A percentile compares a stretch with the other conserved stretches of the same genome.
Conservation (phyloP, 306 rosid genomes). For the Inga laurina region DNA sequence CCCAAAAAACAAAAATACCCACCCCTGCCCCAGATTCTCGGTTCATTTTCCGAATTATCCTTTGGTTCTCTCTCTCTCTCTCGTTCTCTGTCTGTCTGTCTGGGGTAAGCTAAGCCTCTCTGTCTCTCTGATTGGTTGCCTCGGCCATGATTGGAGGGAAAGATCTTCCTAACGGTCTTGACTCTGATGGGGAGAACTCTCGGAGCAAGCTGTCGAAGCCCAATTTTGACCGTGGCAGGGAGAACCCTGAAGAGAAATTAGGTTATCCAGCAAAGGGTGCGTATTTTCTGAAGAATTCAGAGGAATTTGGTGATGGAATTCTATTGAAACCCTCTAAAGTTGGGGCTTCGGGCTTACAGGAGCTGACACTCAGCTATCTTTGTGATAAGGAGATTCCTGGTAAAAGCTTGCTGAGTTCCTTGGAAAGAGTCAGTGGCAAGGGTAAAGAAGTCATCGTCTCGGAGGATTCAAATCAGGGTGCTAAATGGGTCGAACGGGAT, state of each 20-base stretch:
- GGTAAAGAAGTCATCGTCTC: constrained; percentile 64
- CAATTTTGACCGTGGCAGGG: constrained; percentile 46
- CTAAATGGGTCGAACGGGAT: constrained; percentile 91
- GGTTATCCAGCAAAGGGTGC: constrained; percentile 16
- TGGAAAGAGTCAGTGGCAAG: constrained; percentile 54
- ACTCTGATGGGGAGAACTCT: constrained; percentile 75
- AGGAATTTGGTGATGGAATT: constrained; percentile 28
- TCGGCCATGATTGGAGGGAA: constrained; percentile 65
- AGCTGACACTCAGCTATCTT: constrained; percentile 84
- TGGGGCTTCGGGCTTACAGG: constrained; percentile 61
- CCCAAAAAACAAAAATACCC: neutral
- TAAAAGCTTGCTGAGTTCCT: constrained; percentile 50
- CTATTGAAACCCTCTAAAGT: constrained; percentile 39
- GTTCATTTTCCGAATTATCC: constrained; percentile 41
- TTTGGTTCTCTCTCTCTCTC: neutral
- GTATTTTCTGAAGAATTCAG: constrained; percentile 51
- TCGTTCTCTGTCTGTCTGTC: neutral
- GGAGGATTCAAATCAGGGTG: constrained; percentile 59
- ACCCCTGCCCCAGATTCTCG: constrained; percentile 23
- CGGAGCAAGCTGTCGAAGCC: constrained; percentile 68
- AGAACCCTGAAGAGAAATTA: constrained; percentile 44
- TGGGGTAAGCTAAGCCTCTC: neutral
- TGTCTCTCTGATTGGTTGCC: neutral
- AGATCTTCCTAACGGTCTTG: constrained; percentile 52
- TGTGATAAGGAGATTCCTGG: constrained; percentile 67